These are phyloP conservation scores for Botryotinia convoluta DNA, from an alignment of 2,329 filamentous ascomycete species.

Conservation along the genomic window DNA sequence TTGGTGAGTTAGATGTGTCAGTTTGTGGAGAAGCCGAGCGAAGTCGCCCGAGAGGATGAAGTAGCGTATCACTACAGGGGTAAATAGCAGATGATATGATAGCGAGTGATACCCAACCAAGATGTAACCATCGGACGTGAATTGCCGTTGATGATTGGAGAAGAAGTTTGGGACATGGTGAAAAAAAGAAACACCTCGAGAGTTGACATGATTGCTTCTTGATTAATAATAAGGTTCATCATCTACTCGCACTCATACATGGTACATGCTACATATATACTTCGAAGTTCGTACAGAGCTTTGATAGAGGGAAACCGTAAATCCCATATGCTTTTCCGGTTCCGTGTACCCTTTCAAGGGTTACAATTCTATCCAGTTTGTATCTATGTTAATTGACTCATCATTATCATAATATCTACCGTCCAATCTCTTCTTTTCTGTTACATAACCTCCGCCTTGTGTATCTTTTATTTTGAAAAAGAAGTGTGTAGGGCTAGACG, in stretches of 20 bases:
- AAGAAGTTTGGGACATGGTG: not conserved
- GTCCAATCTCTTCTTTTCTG: conserved; percentile 9
- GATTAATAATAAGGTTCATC: conserved; percentile 10
- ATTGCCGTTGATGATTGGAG: conserved; percentile 1
- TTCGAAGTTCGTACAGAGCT: not conserved
- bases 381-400: not conserved
- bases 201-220: conserved; percentile 8
- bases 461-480: conserved; percentile 4
- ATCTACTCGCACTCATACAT: conserved; percentile 1
- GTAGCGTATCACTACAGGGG: conserved; percentile 12
- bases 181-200: not conserved
- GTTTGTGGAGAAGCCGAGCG: conserved; percentile 16
- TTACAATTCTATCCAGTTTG: not conserved
- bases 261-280: not conserved
- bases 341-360: not conserved
- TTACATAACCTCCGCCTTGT: conserved; percentile 17
- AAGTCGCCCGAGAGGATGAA: conserved; percentile 3
- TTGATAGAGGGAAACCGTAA: not conserved
- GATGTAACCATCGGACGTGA: conserved; percentile 11
- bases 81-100: conserved; percentile 9
- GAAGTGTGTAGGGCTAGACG: conserved; percentile 16
- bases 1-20: conserved; percentile 18
- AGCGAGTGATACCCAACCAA: conserved; percentile 5
- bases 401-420: not conserved
- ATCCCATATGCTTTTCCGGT: not conserved